phyloP scores from a whole-genome alignment of 331 rosid species.

The Malus hybrid region DNA sequence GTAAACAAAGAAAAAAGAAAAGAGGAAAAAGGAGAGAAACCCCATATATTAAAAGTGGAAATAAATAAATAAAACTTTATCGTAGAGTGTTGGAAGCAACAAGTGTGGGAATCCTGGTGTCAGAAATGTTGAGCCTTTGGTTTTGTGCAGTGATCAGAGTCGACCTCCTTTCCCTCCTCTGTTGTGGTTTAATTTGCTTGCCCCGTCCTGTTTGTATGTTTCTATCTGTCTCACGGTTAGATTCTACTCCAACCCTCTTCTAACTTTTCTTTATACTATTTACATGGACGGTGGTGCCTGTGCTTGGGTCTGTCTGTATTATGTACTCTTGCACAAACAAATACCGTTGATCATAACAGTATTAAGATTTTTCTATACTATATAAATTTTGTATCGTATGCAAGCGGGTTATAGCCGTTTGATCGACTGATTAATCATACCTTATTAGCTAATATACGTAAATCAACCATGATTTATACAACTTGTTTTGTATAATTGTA shows the following conservation, averaged over 20 bases:
- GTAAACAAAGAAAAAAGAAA: constrained; percentile 15
- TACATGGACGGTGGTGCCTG: background rate
- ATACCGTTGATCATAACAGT: background rate
- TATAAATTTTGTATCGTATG: background rate
- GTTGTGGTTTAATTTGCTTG: background rate
- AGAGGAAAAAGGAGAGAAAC: constrained; percentile 16
- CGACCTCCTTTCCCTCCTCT: background rate
- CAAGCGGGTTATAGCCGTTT: background rate
- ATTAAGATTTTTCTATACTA: background rate
- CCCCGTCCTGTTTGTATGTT: constrained; percentile 21
- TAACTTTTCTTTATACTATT: background rate
- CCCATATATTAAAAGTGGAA: constrained; percentile 31
- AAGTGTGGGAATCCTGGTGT: constrained; percentile 78
- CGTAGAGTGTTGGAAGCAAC: constrained; percentile 80
- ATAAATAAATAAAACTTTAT: constrained; percentile 31
- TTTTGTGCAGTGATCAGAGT: background rate
- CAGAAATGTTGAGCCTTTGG: constrained; percentile 26
- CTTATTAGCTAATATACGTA: too few relatives aligned
- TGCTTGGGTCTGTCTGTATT: too few relatives aligned
- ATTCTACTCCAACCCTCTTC: constrained; percentile 30
- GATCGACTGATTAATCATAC: background rate
- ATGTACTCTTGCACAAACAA: background rate
- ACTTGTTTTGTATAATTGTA: too few relatives aligned
- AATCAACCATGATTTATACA: too few relatives aligned
- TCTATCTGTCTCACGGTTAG: constrained; percentile 43